These are phyloP conservation scores for Sclerotinia sclerotiorum DNA, from an alignment of 2,329 filamentous ascomycete genomes.

Conservation along the genomic window DNA sequence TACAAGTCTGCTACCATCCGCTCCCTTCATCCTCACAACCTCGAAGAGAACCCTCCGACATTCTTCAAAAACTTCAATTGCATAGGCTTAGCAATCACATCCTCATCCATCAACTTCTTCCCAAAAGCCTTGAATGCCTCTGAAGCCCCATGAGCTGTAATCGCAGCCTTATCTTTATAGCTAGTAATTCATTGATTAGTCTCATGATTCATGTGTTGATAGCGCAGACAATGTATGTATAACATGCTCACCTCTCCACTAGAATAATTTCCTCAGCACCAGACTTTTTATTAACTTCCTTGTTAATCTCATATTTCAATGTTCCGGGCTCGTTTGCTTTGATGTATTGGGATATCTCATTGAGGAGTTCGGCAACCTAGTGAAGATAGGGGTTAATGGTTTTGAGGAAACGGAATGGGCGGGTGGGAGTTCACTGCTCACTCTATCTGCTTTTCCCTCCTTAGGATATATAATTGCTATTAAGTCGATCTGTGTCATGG, in stretches of 20 bases:
- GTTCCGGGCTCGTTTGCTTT: slow-evolving; percentile 36
- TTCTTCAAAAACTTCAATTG: slow-evolving; percentile 35
- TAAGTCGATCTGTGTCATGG: slow-evolving; percentile 33
- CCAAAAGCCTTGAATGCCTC: slow-evolving; percentile 30
- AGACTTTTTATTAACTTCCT: slow-evolving; percentile 33
- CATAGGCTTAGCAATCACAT: slow-evolving; percentile 30
- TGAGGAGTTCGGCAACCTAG: slow-evolving; percentile 37
- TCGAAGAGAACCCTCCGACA: slow-evolving; percentile 35
- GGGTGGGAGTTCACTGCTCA: slow-evolving; percentile 22
- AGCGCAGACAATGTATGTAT: not conserved
- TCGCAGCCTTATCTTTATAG: slow-evolving; percentile 37
- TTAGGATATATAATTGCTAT: slow-evolving; percentile 35
- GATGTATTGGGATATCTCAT: slow-evolving; percentile 29
- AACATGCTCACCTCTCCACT: slow-evolving; percentile 35
- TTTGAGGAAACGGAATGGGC: not conserved
- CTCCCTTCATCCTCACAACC: slow-evolving; percentile 25
- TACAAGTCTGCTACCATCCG: not conserved
- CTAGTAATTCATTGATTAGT: slow-evolving; percentile 24
- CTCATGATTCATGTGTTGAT: not conserved
- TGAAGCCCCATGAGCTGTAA: slow-evolving; percentile 33
- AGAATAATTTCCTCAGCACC: slow-evolving; percentile 37
- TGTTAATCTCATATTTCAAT: slow-evolving; percentile 34
- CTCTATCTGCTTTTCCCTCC: slow-evolving; percentile 36
- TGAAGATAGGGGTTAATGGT: not conserved
- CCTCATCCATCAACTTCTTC: slow-evolving; percentile 34